Base-by-base conservation (phyloP, 805 yeast species). In the Pichia manshurica region DNA sequence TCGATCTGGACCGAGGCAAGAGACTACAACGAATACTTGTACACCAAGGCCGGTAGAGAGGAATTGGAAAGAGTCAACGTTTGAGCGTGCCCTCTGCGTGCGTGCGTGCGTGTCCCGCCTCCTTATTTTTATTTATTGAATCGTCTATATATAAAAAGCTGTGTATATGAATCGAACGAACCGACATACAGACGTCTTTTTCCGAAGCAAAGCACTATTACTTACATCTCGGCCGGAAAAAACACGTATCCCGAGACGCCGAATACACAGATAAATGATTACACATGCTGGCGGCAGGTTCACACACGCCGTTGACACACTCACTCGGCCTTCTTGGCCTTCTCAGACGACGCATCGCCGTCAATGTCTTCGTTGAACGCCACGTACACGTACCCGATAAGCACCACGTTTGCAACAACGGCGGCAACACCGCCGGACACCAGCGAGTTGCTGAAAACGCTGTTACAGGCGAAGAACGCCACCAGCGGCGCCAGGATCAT, bases 1-100 rank as follows among this genome's bases (percentile, higher is more conserved):
- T 81, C 80, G 68, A 71, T 91, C 73, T 88, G 96, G 96, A 80
- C 79, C 55, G 70, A 75, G 65, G 90, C 95, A 57, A 82, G 88
- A 74, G 89, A 84, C 66, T 89, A 89, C 81, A 87, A 91, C 72
- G 91, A 82, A 67, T 90, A 74, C 81, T 78, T 91, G 68, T 91
- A 91, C 79, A 89, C 97, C 71, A 91, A 91, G 78, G 98, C 87
- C 56, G 99, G 99, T 69, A 87, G 90, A 75, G 91, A 84, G 76
- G 96, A 91, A 67, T 79, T 91, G 65, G 91, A 78, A 69, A 81
- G 79, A 69, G 81, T 73, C 45, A 64, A 67, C 51, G 71, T 65
- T 56, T 65, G 56, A 56, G 36, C 13, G 20, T 25, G 33, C 29
- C 10, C 29, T 25, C 10, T 10, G 10, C 10, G 10, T n/a, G n/a